Evolutionary conservation across 495 filamentous ascomycete species (phyloP).

Genomic region (Geopyxis carbonaria): DNA sequence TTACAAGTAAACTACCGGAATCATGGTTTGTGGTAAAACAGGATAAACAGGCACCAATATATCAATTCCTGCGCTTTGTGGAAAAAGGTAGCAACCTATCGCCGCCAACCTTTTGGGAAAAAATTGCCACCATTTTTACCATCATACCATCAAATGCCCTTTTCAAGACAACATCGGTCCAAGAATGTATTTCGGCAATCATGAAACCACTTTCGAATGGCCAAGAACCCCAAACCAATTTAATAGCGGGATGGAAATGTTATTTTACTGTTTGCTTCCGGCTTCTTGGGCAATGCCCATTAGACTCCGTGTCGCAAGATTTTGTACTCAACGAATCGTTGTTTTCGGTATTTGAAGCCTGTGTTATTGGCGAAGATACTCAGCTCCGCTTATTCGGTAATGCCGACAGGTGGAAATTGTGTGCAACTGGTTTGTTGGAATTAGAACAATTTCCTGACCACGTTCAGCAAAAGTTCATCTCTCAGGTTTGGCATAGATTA

Average conservation of each 20-base stretch:
- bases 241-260: slow-evolving; percentile 47
- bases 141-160: slow-evolving; percentile 40
- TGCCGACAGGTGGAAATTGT: too few species aligned
- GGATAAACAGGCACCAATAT: slow-evolving; percentile 46
- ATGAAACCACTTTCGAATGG: slow-evolving; percentile 50
- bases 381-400: too few species aligned
- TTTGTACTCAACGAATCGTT: too few species aligned
- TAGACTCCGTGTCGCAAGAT: too few species aligned
- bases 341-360: too few species aligned
- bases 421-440: too few species aligned
- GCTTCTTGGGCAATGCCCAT: slow-evolving; percentile 6
- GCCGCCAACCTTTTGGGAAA: slow-evolving; percentile 50
- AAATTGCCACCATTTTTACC: slow-evolving; percentile 41
- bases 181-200: slow-evolving; percentile 44
- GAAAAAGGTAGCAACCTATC: slow-evolving; percentile 66
- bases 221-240: slow-evolving; percentile 54
- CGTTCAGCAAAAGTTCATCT: too few species aligned
- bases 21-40: slow-evolving; percentile 48
- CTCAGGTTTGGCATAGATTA: too few species aligned
- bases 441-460: too few species aligned
- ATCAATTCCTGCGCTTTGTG: slow-evolving; percentile 53
- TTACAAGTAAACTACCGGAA: slow-evolving; percentile 46
- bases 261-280: slow-evolving; percentile 39
- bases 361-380: too few species aligned
- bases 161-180: slow-evolving; percentile 33